Evolutionary conservation across 306 rosid species (phyloP).

Genomic region (Castanea crenata): DNA sequence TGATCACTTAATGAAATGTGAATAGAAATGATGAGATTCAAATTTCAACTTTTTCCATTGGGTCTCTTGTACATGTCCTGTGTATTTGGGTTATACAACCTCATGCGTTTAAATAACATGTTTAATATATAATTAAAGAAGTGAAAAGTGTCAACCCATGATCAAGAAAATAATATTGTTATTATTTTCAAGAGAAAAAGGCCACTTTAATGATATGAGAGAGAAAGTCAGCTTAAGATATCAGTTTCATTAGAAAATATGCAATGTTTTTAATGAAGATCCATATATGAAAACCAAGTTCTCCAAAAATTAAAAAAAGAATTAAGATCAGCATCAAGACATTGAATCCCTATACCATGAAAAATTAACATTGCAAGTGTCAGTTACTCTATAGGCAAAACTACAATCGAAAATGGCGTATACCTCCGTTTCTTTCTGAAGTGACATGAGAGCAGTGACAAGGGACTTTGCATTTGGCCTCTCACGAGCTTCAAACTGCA

Average conservation of each 20-base stretch:
- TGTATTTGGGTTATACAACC: background rate
- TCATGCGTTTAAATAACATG: background rate
- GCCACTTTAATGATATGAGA: background rate
- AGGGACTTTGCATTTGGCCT: conserved; percentile 94
- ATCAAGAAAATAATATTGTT: background rate
- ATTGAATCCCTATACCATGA: background rate
- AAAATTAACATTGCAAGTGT: background rate
- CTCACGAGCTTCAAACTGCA: conserved; percentile 96
- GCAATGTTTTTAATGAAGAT: background rate
- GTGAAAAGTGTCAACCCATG: background rate
- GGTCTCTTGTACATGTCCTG: background rate
- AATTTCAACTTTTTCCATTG: background rate
- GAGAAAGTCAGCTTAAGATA: background rate
- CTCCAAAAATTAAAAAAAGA: background rate
- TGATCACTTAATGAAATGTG: background rate
- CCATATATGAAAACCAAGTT: too few species aligned
- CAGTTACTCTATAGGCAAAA: background rate
- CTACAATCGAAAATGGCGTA: background rate
- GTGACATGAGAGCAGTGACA: conserved; percentile 67
- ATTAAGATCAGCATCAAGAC: background rate
- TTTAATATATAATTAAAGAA: background rate
- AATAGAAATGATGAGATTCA: background rate
- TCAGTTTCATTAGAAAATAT: background rate
- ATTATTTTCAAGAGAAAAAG: background rate
- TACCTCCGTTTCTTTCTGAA: conserved; percentile 96